Conservation (phyloP, 495 filamentous ascomycete species). For the Penicillium ucsense region DNA sequence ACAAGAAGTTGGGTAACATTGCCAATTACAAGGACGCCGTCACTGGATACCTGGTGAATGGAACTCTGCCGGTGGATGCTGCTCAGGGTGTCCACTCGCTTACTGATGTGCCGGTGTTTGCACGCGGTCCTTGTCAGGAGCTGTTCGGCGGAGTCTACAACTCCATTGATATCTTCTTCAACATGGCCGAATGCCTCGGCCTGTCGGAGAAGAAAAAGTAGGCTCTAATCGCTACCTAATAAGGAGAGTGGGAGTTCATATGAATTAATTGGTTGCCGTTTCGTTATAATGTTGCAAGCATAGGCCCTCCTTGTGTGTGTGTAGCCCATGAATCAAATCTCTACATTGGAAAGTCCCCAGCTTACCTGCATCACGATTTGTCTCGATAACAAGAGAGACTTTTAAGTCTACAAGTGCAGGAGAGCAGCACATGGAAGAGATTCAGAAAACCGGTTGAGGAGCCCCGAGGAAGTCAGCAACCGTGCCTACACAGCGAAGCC, state of each 20-base stretch:
- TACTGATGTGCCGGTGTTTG: constrained; percentile 68
- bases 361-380: too few species aligned
- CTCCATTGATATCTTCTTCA: constrained; percentile 63
- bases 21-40: constrained; percentile 52
- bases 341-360: too few species aligned
- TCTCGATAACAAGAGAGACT: too few species aligned
- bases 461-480: too few species aligned
- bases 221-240: background rate
- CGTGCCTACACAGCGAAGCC: too few species aligned
- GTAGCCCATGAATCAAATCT: too few species aligned
- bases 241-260: background rate
- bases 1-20: constrained; percentile 40
- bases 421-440: too few species aligned
- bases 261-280: background rate
- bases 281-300: too few species aligned
- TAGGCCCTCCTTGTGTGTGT: too few species aligned
- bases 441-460: too few species aligned
- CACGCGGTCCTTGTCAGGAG: constrained; percentile 63
- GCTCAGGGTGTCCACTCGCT: constrained; percentile 59
- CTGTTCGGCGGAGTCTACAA: constrained; percentile 58
- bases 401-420: too few species aligned
- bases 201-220: constrained; percentile 23
- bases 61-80: constrained; percentile 49
- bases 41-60: constrained; percentile 58
- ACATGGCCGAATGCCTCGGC: constrained; percentile 60